Base-by-base conservation (phyloP, 257 asterid genomes). In the Nicotiana paniculata region DNA sequence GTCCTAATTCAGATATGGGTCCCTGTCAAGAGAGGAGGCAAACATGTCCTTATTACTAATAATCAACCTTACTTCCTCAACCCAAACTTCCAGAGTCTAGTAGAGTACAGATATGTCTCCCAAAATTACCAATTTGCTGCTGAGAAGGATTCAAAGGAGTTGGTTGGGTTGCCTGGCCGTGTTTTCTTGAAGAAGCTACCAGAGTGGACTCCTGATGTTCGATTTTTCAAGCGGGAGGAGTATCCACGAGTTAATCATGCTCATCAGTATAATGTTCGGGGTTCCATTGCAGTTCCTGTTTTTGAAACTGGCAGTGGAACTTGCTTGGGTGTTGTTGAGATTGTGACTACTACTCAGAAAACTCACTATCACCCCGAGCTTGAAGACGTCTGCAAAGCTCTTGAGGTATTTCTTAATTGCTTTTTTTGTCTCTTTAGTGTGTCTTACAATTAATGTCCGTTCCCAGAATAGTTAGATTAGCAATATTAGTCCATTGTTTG, bases 181-280 rank as follows among this genome's bases (percentile, higher is more conserved):
- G 97, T 93, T 59, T 93, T 90, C 93, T 84, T 90, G 90, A 93
- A 89, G 53, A 93, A 90, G 87, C 84, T 93, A 82, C 95, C 97
- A 0, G 97, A 93, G 79, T 91, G 95, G 91, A 93, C 97, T 4
- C 97, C 97, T 3, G 97, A 93, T 83, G 97, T 93, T 76, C 97
- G 90, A 0, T 91, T 82, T 64, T 93, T 93, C 88, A 89, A 81
- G 77, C 70, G 83, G 6, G 97, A 93, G 77, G 97, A 93, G 83
- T 93, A 93, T 77, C 91, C 95, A 0, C 90, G 97, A 1, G 84
- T 91, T 81, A 86, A 6, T 17, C 70, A 90, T 74, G 97, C 97
- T 0, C 92, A 85, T 80, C 89, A 61, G 86, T 82, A 61, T 67
- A 86, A 90, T 64, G 92, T 93, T 80, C 78, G 97, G 78, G 95